Evolutionary conservation across 495 filamentous ascomycete species (phyloP).

Genomic region (Aspergillus egyptiacus): DNA sequence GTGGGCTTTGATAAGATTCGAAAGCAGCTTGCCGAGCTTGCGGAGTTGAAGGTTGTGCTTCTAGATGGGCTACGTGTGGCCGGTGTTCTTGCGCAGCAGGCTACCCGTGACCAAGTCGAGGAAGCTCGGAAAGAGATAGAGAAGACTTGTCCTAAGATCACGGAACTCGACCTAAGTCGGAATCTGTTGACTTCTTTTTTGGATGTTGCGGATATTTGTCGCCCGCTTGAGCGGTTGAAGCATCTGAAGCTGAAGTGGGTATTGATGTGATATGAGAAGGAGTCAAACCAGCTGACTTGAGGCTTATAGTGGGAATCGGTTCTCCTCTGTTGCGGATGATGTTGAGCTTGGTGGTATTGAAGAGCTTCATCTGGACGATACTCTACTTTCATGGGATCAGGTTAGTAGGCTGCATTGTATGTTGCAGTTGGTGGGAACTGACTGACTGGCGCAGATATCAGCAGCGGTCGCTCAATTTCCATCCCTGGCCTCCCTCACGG

Average conservation of each 20-base stretch:
- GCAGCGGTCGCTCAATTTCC: conserved; percentile 48
- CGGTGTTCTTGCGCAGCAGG: conserved; percentile 32
- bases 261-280: not conserved
- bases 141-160: conserved; percentile 52
- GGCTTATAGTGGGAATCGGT: conserved; percentile 67
- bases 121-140: conserved; percentile 26
- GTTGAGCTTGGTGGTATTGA: conserved; percentile 50
- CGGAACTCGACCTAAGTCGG: conserved; percentile 78
- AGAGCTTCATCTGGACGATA: conserved; percentile 69
- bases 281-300: conserved; percentile 11
- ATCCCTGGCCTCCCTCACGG: conserved; percentile 50
- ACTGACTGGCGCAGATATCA: conserved; percentile 30
- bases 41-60: conserved; percentile 72
- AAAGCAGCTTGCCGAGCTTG: conserved; percentile 66
- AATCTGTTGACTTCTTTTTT: conserved; percentile 67
- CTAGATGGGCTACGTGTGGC: conserved; percentile 67
- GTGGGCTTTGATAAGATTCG: conserved; percentile 93
- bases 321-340: conserved; percentile 44
- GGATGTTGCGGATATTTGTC: conserved; percentile 64
- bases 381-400: conserved; percentile 65
- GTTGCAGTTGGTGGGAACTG: not conserved
- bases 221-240: conserved; percentile 54
- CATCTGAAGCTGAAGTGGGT: conserved; percentile 66
- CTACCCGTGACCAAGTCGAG: conserved; percentile 23
- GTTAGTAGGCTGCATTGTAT: conserved; percentile 38